A percentile compares a stretch with the other conserved stretches of the same genome.
These are phyloP conservation scores for Solanum chacoense DNA, from an alignment of 305 asterid genomes.

Conservation along the genomic window DNA sequence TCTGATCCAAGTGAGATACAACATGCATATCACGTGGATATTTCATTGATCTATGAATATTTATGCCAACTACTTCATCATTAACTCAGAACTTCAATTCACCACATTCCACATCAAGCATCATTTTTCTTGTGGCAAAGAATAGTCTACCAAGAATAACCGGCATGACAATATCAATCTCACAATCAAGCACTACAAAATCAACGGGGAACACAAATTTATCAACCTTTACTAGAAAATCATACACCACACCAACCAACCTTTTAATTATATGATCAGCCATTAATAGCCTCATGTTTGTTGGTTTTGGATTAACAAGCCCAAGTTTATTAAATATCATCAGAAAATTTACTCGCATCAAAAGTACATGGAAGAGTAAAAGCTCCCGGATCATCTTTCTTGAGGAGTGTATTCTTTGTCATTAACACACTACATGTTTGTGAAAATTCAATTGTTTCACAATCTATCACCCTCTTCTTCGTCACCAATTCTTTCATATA, in stretches of 20 bases:
- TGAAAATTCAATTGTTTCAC: background rate
- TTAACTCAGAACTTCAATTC: too few relatives aligned
- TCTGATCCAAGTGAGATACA: too few relatives aligned
- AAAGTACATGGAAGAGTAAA: background rate
- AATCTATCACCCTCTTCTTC: background rate
- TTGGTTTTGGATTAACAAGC: too few relatives aligned
- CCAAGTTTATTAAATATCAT: background rate
- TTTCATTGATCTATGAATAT: too few relatives aligned
- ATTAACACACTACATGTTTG: background rate
- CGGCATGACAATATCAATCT: background rate
- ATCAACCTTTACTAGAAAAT: background rate
- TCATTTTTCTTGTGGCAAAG: background rate
- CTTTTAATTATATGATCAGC: background rate
- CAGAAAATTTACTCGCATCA: background rate
- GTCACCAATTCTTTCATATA: background rate
- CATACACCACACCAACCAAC: background rate
- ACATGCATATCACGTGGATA: too few relatives aligned
- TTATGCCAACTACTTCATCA: too few relatives aligned
- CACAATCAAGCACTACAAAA: background rate
- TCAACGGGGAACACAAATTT: background rate
- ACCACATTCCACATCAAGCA: background rate
- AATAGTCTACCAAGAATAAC: background rate
- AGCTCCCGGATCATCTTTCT: background rate
- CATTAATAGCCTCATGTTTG: background rate
- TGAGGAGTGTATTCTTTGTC: background rate